Conservation (phyloP, 305 asterid genomes). For the Solanum hybrid region DNA sequence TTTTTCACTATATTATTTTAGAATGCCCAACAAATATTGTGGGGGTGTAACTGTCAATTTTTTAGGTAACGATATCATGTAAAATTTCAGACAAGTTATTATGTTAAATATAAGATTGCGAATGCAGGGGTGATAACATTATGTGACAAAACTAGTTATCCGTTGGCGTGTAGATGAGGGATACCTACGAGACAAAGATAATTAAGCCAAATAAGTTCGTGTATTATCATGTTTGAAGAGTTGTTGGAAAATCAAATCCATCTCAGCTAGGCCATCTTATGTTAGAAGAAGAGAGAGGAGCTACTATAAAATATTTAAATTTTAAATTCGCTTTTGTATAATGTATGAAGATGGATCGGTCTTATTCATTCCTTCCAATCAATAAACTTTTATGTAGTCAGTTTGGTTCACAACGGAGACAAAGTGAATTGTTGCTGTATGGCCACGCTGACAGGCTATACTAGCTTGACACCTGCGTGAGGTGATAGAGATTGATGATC, state of each 20-base stretch:
- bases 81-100: background rate
- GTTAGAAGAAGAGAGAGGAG: background rate
- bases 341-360: too few relatives aligned
- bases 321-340: background rate
- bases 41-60: rapidly evolving
- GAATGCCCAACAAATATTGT: rapidly evolving
- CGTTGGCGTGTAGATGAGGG: background rate
- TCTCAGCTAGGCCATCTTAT: background rate
- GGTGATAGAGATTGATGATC: background rate
- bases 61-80: background rate
- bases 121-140: too few relatives aligned
- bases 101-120: background rate
- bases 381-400: too few relatives aligned
- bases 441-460: background rate
- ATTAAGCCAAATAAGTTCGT: background rate
- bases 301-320: background rate
- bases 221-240: background rate
- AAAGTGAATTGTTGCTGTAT: background rate
- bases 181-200: background rate
- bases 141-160: background rate
- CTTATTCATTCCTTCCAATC: too few relatives aligned
- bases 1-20: background rate
- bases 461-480: background rate
- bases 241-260: background rate
- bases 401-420: background rate